These are phyloP conservation scores for Cantharellus anzutake DNA, from an alignment of 768 basidiomycete species.

Conservation along the genomic window DNA sequence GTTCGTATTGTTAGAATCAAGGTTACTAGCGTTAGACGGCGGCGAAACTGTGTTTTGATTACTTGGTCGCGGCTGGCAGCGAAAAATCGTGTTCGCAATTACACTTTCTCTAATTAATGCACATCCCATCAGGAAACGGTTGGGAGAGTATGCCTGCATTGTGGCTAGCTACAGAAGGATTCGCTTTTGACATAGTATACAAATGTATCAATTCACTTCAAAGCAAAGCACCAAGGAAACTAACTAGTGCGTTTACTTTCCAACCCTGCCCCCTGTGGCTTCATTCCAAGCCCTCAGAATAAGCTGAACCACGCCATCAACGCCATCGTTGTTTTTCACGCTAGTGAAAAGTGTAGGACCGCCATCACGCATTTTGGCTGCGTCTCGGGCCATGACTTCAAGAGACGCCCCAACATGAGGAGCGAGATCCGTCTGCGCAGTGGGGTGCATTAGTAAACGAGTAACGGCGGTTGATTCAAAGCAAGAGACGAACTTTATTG, in stretches of 20 bases:
- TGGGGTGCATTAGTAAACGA: neutral
- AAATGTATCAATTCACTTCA: neutral
- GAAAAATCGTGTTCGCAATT: neutral
- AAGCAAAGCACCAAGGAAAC: neutral
- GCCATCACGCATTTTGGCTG: constrained; percentile 82
- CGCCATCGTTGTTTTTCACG: constrained; percentile 56
- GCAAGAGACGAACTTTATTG: constrained; percentile 40
- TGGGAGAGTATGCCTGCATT: no score
- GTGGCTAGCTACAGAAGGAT: no score
- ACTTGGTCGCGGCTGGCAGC: no score
- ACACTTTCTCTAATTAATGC: neutral
- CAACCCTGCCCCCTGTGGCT: neutral
- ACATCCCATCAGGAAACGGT: neutral
- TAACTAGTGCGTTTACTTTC: neutral
- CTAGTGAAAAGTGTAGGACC: constrained; percentile 88
- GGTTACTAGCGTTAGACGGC: no score
- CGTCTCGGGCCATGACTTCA: constrained; percentile 85
- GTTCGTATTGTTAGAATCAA: no score
- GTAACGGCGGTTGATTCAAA: neutral
- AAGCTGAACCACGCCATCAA: constrained; percentile 64
- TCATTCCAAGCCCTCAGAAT: constrained; percentile 70
- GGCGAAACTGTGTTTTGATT: no score
- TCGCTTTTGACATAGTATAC: no score
- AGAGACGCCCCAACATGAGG: constrained; percentile 83
- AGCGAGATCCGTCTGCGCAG: constrained; percentile 70